Evolutionary conservation across 805 yeast genomes (phyloP).

Genomic region (Wickerhamiella lipophila): DNA sequence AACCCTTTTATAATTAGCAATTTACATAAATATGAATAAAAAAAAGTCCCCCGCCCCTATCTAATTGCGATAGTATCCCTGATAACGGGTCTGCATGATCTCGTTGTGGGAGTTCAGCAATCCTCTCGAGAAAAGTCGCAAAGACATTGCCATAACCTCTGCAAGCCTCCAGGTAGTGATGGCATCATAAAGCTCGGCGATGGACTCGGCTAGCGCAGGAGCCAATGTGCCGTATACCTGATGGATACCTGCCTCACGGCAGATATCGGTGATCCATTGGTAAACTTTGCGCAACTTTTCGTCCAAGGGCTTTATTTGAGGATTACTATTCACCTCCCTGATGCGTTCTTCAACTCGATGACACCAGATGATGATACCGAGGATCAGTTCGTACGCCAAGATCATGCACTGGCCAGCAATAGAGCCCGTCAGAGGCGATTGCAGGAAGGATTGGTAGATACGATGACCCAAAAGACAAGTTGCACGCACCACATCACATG

Average conservation of each 20-base stretch:
- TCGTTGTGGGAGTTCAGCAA: conserved; percentile 13
- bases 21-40: not conserved
- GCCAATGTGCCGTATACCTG: conserved; percentile 20
- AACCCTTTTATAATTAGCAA: no score
- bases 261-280: conserved; percentile 18
- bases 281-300: conserved; percentile 3
- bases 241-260: conserved; percentile 18
- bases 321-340: conserved; percentile 1
- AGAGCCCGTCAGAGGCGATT: conserved; percentile 19
- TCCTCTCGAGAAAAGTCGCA: conserved; percentile 21
- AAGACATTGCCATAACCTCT: conserved; percentile 18
- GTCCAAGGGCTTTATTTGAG: conserved; percentile 7
- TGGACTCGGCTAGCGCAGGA: conserved; percentile 21
- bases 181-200: conserved; percentile 22
- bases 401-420: conserved; percentile 19
- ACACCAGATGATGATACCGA: conserved; percentile 24
- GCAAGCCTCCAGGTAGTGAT: conserved; percentile 24
- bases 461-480: conserved; percentile 22
- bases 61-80: not conserved
- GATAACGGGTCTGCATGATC: conserved; percentile 5
- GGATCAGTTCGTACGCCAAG: conserved; percentile 21
- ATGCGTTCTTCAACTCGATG: conserved; percentile 22
- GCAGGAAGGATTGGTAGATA: conserved; percentile 19
- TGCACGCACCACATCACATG: conserved; percentile 22
- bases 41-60: not conserved